Conservation (phyloP, 108 stramenopile species). For the Skeletonema marinoi region DNA sequence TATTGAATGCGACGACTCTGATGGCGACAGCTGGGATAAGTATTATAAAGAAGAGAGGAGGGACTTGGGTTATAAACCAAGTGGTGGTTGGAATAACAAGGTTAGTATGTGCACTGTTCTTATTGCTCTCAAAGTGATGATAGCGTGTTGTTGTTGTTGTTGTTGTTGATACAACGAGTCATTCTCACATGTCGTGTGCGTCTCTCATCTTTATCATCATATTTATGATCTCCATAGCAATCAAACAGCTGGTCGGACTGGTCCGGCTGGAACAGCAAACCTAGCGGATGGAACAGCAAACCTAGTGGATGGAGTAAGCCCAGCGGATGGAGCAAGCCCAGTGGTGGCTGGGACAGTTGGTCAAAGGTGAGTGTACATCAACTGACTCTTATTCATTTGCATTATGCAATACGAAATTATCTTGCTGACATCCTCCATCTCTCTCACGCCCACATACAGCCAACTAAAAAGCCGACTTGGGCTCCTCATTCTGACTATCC, state of each 20-base stretch:
- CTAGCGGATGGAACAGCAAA: too few relatives aligned
- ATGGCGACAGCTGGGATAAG: background rate
- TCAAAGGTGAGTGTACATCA: background rate
- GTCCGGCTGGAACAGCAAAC: too few relatives aligned
- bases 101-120: background rate
- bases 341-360: background rate
- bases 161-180: background rate
- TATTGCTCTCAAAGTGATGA: background rate
- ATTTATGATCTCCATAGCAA: background rate
- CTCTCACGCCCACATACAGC: too few relatives aligned
- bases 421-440: background rate
- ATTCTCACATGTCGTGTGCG: background rate
- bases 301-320: background rate
- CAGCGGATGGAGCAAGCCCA: background rate
- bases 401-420: background rate
- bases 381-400: background rate
- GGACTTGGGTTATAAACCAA: background rate
- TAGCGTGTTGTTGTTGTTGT: too few relatives aligned
- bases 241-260: background rate
- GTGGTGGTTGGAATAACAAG: background rate
- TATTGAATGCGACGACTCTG: too few relatives aligned
- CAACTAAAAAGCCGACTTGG: too few relatives aligned
- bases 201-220: background rate
- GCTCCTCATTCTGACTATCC: too few relatives aligned
- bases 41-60: background rate